Evolutionary conservation across 805 yeast genomes (phyloP).

Genomic region (Kuraishia hungarica): DNA sequence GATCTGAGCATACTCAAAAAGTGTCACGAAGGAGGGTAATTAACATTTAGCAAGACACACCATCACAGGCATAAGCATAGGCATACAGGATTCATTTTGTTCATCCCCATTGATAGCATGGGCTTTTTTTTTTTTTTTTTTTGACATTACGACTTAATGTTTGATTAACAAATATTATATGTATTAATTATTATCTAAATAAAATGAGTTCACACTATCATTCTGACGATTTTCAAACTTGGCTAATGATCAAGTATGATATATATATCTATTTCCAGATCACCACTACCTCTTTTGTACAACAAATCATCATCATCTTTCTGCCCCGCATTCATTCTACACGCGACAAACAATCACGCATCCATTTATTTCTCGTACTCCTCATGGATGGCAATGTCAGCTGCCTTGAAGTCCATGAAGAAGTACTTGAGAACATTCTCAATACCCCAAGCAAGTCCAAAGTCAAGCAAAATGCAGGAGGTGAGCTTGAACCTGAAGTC

Average conservation of each 20-base stretch:
- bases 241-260: too few relatives aligned
- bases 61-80: neutral
- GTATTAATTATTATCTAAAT: neutral
- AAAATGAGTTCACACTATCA: neutral
- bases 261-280: too few relatives aligned
- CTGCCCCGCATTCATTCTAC: neutral
- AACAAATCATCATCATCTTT: neutral
- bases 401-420: constrained; percentile 87
- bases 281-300: neutral
- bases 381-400: constrained; percentile 66
- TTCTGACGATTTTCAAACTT: too few relatives aligned
- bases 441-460: constrained; percentile 65
- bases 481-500: constrained; percentile 76
- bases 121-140: too few relatives aligned
- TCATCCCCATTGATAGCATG: too few relatives aligned
- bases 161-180: neutral
- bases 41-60: neutral
- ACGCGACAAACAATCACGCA: constrained; percentile 5
- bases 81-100: too few relatives aligned
- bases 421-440: constrained; percentile 75
- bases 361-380: constrained; percentile 8
- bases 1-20: neutral
- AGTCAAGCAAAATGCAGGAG: constrained; percentile 62
- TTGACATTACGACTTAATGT: too few relatives aligned
- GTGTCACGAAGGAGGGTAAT: neutral